A percentile compares a stretch with the other conserved stretches of the same genome.
Conservation (phyloP, 495 filamentous ascomycete genomes). For the Sphaerosporella brunnea region DNA sequence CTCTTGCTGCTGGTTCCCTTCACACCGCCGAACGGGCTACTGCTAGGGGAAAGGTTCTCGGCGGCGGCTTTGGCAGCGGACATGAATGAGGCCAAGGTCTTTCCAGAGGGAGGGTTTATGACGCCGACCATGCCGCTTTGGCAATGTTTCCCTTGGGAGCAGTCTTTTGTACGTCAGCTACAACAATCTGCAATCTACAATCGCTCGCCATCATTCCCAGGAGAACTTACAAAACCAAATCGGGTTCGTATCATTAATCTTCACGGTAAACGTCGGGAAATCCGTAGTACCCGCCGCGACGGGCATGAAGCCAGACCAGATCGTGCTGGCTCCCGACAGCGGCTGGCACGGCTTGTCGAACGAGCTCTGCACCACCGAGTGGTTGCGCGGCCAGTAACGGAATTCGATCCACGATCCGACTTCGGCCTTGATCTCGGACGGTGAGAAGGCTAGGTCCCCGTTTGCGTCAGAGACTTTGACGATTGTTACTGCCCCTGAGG, state of each 20-base stretch:
- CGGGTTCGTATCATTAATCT: slow-evolving; percentile 31
- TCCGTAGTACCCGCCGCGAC: slow-evolving; percentile 24
- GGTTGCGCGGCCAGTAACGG: slow-evolving; percentile 35
- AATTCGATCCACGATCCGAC: slow-evolving; percentile 36
- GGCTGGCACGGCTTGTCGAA: slow-evolving; percentile 32
- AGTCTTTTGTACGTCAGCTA: no score
- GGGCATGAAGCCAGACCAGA: slow-evolving; percentile 50
- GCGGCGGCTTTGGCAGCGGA: slow-evolving; percentile 7
- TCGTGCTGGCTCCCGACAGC: slow-evolving; percentile 32
- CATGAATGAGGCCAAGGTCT: slow-evolving; percentile 11
- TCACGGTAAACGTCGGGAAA: slow-evolving; percentile 30
- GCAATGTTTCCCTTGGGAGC: slow-evolving; percentile 33
- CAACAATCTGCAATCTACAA: no score
- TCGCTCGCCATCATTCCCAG: no score
- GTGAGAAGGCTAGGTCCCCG: slow-evolving; percentile 16
- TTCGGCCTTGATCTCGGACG: slow-evolving; percentile 25
- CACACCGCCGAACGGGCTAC: background rate
- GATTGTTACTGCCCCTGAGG: slow-evolving; percentile 14
- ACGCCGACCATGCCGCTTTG: slow-evolving; percentile 35
- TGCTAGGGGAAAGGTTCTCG: slow-evolving; percentile 5
- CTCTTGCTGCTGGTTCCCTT: background rate
- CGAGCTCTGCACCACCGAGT: slow-evolving; percentile 32
- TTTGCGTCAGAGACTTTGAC: slow-evolving; percentile 11
- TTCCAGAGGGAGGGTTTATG: slow-evolving; percentile 28
- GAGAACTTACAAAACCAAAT: slow-evolving; percentile 35